Evolutionary conservation across 2,329 filamentous ascomycete species (phyloP), one percentile per base, ranked within the genome.

Genomic region (Ophidiomyces ophidiicola): DNA sequence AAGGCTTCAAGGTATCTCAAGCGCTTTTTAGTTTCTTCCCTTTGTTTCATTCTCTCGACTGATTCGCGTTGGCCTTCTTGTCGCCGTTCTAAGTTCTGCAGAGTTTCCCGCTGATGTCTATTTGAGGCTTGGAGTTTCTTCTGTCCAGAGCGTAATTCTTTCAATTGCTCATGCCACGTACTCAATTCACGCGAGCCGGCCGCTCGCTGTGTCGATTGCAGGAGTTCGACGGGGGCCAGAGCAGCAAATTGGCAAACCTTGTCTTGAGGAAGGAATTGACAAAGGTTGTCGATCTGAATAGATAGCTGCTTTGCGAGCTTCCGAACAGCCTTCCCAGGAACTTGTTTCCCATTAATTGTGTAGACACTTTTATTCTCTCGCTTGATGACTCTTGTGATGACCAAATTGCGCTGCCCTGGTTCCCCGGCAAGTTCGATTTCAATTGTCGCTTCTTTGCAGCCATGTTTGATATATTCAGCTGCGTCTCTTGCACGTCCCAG

Each of bases 211-310:
- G 90, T 98, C 51, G 90, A 83, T 43, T 78, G 71, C 1, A 98
- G 69, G 14, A 94, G 71, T 31, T 92, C 81, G 8, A 93, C 68
- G 0, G 88, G 81, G 6, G 76, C 82, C 49, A 93, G 74, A 4
- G 74, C 80, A 4, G 90, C 85, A 56, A 98, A 98, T 54, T 94
- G 87, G 17, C 86, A 84, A 1, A 98, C 90, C 49, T 87, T 82
- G 56, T 98, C 90, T 59, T 98, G 90, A 0, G 90, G 90, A 31
- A 98, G 66, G 52, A 98, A 98, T 57, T 98, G 90, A 58, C 90
- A 98, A 2, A 98, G 70, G 50, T 98, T 98, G 65, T 98, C 90
- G 47, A 96, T 84, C 59, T 98, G 90, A 36, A 98, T 96, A 34
- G 80, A 80, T 52, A 93, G 77, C 6, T 69, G 70, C 43, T 68